These are phyloP conservation scores for Metschnikowia cerradonensis DNA, from an alignment of 805 yeast species.

Conservation along the genomic window DNA sequence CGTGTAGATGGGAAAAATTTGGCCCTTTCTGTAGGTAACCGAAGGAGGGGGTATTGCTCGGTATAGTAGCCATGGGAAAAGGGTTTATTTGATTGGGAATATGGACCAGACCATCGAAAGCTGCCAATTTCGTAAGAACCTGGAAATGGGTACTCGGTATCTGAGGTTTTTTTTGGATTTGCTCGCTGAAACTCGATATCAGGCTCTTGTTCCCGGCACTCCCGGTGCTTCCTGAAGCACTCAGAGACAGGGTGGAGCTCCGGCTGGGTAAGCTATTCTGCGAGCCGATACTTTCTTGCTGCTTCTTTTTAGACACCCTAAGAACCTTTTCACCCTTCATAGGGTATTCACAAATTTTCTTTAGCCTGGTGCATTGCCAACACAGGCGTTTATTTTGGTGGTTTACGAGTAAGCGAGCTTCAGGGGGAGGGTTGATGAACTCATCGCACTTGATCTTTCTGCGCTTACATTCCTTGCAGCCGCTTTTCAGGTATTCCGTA, in stretches of 20 bases:
- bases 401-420: conserved; percentile 12
- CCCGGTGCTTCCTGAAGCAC: background rate
- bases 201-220: background rate
- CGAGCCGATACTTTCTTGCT: background rate
- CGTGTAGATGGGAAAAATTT: background rate
- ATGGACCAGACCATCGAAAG: background rate
- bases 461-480: conserved; percentile 42
- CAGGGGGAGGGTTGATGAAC: conserved; percentile 14
- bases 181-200: background rate
- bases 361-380: conserved; percentile 32
- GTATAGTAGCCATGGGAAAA: background rate
- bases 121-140: background rate
- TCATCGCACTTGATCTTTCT: conserved; percentile 42
- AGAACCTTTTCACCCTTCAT: conserved; percentile 32
- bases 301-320: conserved; percentile 10
- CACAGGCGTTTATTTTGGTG: conserved; percentile 27
- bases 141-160: background rate
- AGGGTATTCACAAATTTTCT: conserved; percentile 36
- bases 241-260: background rate
- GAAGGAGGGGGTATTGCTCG: background rate
- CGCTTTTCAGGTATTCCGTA: conserved; percentile 32
- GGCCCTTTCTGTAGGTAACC: background rate
- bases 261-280: background rate
- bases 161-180: background rate
- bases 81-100: background rate